Conservation (phyloP, 345 rosid species). For the Abelmoschus esculentus region DNA sequence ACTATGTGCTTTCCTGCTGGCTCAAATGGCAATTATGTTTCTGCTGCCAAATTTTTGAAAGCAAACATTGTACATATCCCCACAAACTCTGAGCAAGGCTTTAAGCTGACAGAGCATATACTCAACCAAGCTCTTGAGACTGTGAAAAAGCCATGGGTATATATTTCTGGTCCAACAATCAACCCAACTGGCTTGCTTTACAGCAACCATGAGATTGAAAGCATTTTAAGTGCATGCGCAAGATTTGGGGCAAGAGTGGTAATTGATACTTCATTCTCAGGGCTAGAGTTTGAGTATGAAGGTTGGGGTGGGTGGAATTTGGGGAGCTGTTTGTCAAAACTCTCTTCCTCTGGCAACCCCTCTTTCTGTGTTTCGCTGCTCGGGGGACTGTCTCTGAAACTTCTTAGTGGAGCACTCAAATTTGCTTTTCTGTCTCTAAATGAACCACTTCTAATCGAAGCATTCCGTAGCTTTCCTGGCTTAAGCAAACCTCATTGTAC, state of each 20-base stretch:
- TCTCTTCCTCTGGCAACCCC: slow-evolving; percentile 33
- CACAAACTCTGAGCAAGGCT: slow-evolving; percentile 47
- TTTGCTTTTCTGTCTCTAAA: slow-evolving; percentile 61
- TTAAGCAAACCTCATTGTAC: slow-evolving; percentile 84
- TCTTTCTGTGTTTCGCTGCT: slow-evolving; percentile 59
- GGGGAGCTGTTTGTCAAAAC: slow-evolving; percentile 35
- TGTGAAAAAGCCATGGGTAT: slow-evolving; percentile 78
- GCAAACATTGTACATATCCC: slow-evolving; percentile 47
- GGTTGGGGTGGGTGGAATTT: slow-evolving; percentile 62
- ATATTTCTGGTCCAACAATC: slow-evolving; percentile 81
- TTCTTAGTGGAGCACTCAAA: slow-evolving; percentile 65
- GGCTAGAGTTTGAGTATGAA: slow-evolving; percentile 55
- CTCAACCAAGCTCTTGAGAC: slow-evolving; percentile 39
- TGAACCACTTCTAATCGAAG: slow-evolving; percentile 41
- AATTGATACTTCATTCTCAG: slow-evolving; percentile 87
- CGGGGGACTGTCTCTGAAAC: slow-evolving; percentile 69
- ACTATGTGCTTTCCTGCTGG: slow-evolving; percentile 82
- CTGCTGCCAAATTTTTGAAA: slow-evolving; percentile 72
- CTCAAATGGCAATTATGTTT: slow-evolving; percentile 70
- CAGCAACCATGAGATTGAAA: slow-evolving; percentile 59
- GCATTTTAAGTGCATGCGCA: slow-evolving; percentile 53
- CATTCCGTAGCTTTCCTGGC: slow-evolving; percentile 65
- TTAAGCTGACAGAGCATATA: slow-evolving; percentile 52
- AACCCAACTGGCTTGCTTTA: slow-evolving; percentile 80
- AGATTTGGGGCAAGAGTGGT: slow-evolving; percentile 72